Conservation (phyloP, 768 basidiomycete species). For the Trametes cinnabarina region DNA sequence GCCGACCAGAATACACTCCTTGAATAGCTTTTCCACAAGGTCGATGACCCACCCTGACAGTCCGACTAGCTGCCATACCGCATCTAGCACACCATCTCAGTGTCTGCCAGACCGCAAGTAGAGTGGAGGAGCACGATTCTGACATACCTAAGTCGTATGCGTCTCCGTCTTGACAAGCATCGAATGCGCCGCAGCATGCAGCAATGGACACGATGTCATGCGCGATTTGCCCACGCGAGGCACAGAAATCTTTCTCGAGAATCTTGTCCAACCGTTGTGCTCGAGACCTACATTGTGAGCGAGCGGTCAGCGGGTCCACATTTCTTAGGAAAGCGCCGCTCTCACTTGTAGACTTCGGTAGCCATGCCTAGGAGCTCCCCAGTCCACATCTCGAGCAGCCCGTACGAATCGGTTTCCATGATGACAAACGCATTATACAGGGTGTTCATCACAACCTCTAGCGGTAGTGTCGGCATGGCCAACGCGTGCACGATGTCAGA, state of each 20-base stretch:
- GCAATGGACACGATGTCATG: slow-evolving; percentile 65
- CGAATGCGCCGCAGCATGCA: slow-evolving; percentile 62
- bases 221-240: slow-evolving; percentile 55
- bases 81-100: slow-evolving; percentile 41
- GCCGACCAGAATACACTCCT: slow-evolving; percentile 42
- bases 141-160: slow-evolving; percentile 61
- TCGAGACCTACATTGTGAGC: slow-evolving; percentile 30
- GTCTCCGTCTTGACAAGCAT: slow-evolving; percentile 60
- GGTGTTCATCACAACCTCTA: slow-evolving; percentile 44
- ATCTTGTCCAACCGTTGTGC: slow-evolving; percentile 28
- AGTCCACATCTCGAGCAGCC: slow-evolving; percentile 40
- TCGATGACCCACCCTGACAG: slow-evolving; percentile 60
- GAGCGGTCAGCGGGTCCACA: slow-evolving; percentile 1
- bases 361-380: slow-evolving; percentile 53
- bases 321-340: slow-evolving; percentile 17
- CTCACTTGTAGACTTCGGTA: slow-evolving; percentile 36
- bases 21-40: slow-evolving; percentile 62
- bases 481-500: slow-evolving; percentile 61
- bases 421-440: slow-evolving; percentile 46
- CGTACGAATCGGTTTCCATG: slow-evolving; percentile 45
- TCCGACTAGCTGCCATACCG: slow-evolving; percentile 70
- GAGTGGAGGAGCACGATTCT: no score
- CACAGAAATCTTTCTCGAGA: slow-evolving; percentile 40
- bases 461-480: slow-evolving; percentile 39
- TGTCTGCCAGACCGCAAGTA: no score